Evolutionary conservation across 2,329 filamentous ascomycete genomes (phyloP).

Genomic region (Verticillium longisporum): DNA sequence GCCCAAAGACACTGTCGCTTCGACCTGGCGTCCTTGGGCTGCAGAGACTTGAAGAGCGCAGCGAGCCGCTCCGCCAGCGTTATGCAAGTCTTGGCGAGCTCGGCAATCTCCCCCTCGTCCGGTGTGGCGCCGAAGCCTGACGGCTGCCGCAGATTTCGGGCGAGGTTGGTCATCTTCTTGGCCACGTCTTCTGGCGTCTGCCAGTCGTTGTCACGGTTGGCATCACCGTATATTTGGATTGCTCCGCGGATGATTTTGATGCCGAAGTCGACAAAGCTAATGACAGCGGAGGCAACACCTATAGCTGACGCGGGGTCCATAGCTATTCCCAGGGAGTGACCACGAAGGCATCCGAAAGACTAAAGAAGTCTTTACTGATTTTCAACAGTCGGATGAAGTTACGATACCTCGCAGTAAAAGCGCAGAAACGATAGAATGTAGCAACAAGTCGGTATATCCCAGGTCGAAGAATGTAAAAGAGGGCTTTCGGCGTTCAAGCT

Average conservation of each 20-base stretch:
- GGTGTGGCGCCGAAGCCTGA: neutral
- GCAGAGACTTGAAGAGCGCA: constrained; percentile 4
- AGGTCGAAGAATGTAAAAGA: too few relatives aligned
- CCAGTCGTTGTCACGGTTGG: constrained; percentile 29
- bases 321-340: too few relatives aligned
- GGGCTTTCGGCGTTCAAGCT: too few relatives aligned
- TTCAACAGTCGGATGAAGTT: too few relatives aligned
- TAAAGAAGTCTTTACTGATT: too few relatives aligned
- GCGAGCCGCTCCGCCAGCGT: constrained; percentile 3
- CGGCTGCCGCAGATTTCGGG: neutral
- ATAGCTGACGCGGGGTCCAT: constrained; percentile 25
- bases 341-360: too few relatives aligned
- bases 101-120: constrained; percentile 6
- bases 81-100: constrained; percentile 5
- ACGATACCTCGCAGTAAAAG: too few relatives aligned
- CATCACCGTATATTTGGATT: constrained; percentile 37
- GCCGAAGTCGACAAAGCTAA: constrained; percentile 36
- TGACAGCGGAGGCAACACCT: constrained; percentile 33
- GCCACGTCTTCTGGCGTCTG: constrained; percentile 3
- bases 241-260: constrained; percentile 34
- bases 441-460: too few relatives aligned
- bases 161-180: neutral
- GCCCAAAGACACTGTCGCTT: constrained; percentile 9
- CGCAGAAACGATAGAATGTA: too few relatives aligned
- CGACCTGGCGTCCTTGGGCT: constrained; percentile 7